Percentiles rank a stretch among this genome's conserved stretches.
Evolutionary conservation across 148 eudicot genomes (phyloP).

Genomic region (Suaeda aralocaspica): DNA sequence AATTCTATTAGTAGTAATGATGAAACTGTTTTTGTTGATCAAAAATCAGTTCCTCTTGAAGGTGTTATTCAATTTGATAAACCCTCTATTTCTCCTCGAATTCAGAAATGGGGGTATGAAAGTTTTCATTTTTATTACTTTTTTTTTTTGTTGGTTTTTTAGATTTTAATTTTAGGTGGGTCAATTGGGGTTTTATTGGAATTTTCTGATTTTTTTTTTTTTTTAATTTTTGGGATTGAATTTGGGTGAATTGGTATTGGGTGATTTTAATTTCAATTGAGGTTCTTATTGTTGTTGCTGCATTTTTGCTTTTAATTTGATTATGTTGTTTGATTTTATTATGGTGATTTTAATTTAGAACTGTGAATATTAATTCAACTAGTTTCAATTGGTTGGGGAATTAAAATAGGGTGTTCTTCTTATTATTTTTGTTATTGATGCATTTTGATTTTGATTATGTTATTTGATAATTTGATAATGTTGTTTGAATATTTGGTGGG

Average conservation of each 20-base stretch:
- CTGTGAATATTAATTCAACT: no score
- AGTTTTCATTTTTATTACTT: neutral
- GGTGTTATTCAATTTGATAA: constrained; percentile 92
- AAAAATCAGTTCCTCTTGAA: constrained; percentile 72
- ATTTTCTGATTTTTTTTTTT: neutral
- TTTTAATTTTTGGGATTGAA: neutral
- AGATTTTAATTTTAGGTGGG: neutral
- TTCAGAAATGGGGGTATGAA: constrained; percentile 87
- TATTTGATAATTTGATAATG: no score
- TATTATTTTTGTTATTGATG: neutral
- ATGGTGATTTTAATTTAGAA: no score
- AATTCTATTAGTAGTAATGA: constrained; percentile 10
- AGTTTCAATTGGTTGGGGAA: no score
- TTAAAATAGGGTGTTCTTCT: no score
- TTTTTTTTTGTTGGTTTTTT: neutral
- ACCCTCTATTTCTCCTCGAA: constrained; percentile 40
- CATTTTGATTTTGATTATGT: neutral
- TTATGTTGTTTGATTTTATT: no score
- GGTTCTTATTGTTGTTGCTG: neutral
- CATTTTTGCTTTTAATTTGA: neutral
- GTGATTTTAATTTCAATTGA: neutral
- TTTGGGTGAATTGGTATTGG: neutral
- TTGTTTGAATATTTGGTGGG: neutral
- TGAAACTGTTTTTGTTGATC: constrained; percentile 43
- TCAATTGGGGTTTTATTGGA: neutral